Percentiles rank a stretch among this genome's conserved stretches.
phyloP scores from a whole-genome alignment of 2,329 filamentous ascomycete genomes.

The Penicillium sclerotigenum region DNA sequence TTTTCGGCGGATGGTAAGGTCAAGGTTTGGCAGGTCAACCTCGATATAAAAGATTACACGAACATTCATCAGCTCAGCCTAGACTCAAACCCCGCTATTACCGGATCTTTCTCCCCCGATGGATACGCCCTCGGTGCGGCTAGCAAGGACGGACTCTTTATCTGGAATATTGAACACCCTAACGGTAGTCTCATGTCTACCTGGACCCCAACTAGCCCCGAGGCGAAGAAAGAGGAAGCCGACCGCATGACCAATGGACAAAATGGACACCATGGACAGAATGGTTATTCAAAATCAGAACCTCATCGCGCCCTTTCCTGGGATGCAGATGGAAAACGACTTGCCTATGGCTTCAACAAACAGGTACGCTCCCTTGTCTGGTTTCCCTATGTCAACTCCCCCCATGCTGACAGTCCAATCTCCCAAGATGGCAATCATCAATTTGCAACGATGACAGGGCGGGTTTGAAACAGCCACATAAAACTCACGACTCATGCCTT shows the following conservation, averaged over 20 bases:
- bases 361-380: constrained; percentile 41
- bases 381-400: neutral
- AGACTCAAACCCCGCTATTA: constrained; percentile 39
- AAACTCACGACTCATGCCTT: constrained; percentile 8
- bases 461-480: neutral
- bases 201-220: constrained; percentile 33
- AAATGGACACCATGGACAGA: constrained; percentile 34
- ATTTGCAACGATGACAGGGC: constrained; percentile 38
- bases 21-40: constrained; percentile 45
- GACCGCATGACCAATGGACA: constrained; percentile 36
- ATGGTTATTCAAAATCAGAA: constrained; percentile 27
- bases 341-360: constrained; percentile 50
- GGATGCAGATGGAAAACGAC: constrained; percentile 54
- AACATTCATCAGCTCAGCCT: constrained; percentile 40
- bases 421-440: constrained; percentile 39
- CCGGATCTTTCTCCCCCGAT: constrained; percentile 47
- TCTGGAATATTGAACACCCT: constrained; percentile 47
- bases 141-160: constrained; percentile 43
- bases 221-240: constrained; percentile 34
- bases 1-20: constrained; percentile 46
- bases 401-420: neutral
- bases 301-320: constrained; percentile 48
- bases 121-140: constrained; percentile 47
- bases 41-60: constrained; percentile 36
- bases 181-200: constrained; percentile 43